Percentiles rank a stretch among this genome's conserved stretches.
Conservation (phyloP, 192 early-diverging fungal genomes). For the Entomortierella parvispora region DNA sequence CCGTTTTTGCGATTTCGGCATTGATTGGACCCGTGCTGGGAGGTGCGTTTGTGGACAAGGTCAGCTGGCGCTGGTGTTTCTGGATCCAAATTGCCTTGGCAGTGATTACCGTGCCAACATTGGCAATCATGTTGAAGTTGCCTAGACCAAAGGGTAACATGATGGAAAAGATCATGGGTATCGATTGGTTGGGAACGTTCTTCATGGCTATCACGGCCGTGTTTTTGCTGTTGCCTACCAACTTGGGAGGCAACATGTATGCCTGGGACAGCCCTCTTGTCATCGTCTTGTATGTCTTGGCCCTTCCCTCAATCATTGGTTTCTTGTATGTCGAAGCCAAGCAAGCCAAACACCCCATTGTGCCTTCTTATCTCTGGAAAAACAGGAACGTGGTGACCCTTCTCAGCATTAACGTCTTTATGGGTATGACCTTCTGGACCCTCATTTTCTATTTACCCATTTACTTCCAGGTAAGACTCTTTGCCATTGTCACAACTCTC, state of each 20-base stretch:
- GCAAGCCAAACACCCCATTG: constrained; percentile 79
- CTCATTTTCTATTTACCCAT: constrained; percentile 82
- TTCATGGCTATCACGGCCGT: constrained; percentile 59
- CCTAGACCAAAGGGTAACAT: constrained; percentile 63
- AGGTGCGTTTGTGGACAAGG: constrained; percentile 78
- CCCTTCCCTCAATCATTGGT: constrained; percentile 53
- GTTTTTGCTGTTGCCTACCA: constrained; percentile 74
- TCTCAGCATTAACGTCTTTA: constrained; percentile 69
- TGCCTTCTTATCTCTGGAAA: constrained; percentile 70
- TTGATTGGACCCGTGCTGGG: constrained; percentile 86
- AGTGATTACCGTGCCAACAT: constrained; percentile 69
- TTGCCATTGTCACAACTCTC: too few species aligned
- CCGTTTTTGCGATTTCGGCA: constrained; percentile 79
- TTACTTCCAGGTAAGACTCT: constrained; percentile 80
- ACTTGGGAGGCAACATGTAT: constrained; percentile 75
- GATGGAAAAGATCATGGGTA: constrained; percentile 67
- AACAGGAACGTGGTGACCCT: constrained; percentile 71
- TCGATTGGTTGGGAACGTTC: constrained; percentile 74
- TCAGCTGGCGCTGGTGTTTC: constrained; percentile 72
- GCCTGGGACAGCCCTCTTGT: constrained; percentile 70
- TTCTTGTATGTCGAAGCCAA: constrained; percentile 72
- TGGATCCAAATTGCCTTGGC: constrained; percentile 74
- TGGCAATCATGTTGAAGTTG: constrained; percentile 68
- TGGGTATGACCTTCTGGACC: constrained; percentile 66
- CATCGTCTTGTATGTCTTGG: constrained; percentile 62